phyloP scores from a whole-genome alignment of 345 rosid species.

The Euphorbia tirucalli region DNA sequence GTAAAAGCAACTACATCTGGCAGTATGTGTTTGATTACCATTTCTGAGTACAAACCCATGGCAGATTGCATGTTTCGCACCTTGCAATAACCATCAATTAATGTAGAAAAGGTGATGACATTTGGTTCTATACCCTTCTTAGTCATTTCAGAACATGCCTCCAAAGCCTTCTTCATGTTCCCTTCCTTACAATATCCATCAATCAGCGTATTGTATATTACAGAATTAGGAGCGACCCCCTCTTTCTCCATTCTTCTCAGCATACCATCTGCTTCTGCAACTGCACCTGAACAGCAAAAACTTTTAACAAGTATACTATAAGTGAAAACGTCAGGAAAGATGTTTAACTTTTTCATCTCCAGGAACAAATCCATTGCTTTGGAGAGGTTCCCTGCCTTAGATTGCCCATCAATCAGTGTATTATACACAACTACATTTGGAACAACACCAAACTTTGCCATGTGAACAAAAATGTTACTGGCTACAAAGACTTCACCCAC shows the following conservation, averaged over 20 bases:
- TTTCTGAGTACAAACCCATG: slow-evolving; percentile 52
- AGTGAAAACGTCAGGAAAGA: slow-evolving; percentile 56
- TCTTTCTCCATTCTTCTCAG: slow-evolving; percentile 49
- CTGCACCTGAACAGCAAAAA: slow-evolving; percentile 31
- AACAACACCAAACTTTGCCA: slow-evolving; percentile 53
- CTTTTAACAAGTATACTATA: slow-evolving; percentile 58
- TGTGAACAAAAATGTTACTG: slow-evolving; percentile 43
- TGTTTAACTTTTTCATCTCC: slow-evolving; percentile 47
- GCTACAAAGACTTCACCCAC: slow-evolving; percentile 42
- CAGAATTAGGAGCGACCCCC: slow-evolving; percentile 48
- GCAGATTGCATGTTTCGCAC: slow-evolving; percentile 54
- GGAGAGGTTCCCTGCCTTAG: slow-evolving; percentile 37
- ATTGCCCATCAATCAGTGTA: slow-evolving; percentile 54
- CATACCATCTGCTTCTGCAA: slow-evolving; percentile 42
- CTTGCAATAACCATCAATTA: slow-evolving; percentile 65
- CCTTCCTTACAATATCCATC: slow-evolving; percentile 54
- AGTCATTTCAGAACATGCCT: slow-evolving; percentile 56
- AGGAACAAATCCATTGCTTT: slow-evolving; percentile 43
- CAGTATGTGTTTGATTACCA: slow-evolving; percentile 51
- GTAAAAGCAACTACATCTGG: slow-evolving; percentile 66
- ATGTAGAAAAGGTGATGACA: slow-evolving; percentile 51
- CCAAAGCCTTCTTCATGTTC: slow-evolving; percentile 53
- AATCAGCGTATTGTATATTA: slow-evolving; percentile 55
- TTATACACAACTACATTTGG: slow-evolving; percentile 61
- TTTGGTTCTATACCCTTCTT: slow-evolving; percentile 48